Base-by-base conservation (phyloP, 257 asterid genomes). In the Craterostigma plantagineum region DNA sequence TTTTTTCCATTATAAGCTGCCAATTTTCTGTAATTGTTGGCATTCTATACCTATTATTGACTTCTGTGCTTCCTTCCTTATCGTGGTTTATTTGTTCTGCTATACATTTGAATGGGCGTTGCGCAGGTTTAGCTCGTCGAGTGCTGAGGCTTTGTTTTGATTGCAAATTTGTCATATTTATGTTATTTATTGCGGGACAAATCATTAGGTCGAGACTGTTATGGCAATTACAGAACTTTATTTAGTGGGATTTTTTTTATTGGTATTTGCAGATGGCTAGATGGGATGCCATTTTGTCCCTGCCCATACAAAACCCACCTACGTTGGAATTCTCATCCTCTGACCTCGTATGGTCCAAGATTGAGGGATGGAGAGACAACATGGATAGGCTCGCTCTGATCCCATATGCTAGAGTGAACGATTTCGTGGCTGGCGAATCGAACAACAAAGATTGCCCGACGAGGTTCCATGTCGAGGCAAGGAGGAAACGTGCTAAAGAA, bases 221-320 rank as follows among this genome's bases (percentile, higher is more conserved):
- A 23, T 23, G 30, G 6, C 6, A 6, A 2, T 23, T 23, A 6
- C 30, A 2, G 6, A 23, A 23, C 30, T 2, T 23, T 2, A n/a
- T 2, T 33, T 44, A 7, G 40, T 33, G 7, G 27, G 14, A 34
- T 17, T 36, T 38, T 37, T 50, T 23, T 44, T 50, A 13, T 13
- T 57, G 52, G 14, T 44, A 34, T 58, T n/a, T 61, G 56, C 72
- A 76, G 95, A 90, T 90, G 98, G 93, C 98, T 63, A 69, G 98
- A 51, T 90, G 95, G 98, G 98, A 90, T 68, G 74, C 66, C 60
- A 90, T 90, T 64, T 69, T 83, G 40, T 76, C 95, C 33, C 79
- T 90, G 46, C 98, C 98, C 4, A 92, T 83, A 45, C 98, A 90
- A 65, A 90, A 57, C 59, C 98, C 95, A 52, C 86, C 98, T 30